Evolutionary conservation across 73 alveolate genomes (phyloP), one percentile per base, ranked within the genome.

Genomic region (Paramecium biaurelia): DNA sequence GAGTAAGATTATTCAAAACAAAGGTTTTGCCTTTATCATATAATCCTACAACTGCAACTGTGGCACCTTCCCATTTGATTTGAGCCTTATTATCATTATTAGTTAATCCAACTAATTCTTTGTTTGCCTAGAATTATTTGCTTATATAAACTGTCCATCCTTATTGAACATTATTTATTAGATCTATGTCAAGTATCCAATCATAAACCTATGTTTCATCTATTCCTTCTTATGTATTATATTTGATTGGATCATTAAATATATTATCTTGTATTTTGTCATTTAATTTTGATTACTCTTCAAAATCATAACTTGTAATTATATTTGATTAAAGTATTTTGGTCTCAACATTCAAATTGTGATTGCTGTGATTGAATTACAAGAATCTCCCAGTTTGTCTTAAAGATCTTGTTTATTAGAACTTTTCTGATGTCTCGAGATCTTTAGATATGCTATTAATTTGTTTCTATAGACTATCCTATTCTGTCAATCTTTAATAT

Each of bases 151-250:
- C 87, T 70, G 85, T 28, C 94, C 94, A 89, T 12, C 94, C 94
- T 15, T 89, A 35, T 41, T 43, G 11, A 3, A 59, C 85, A 14
- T 57, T 85, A 18, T 89, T 47, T 6, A 89, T 82, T 1, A 89
- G 63, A 43, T 89, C 94, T 8, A 89, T 89, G n/a, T 89, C 94
- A 35, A 89, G 92, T 1, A 89, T 89, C 94, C 94, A 89, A 70
- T 89, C 94, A 70, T 89, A 89, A 43, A 89, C 94, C 5, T 79
- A 43, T 18, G 90, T 79, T 24, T 38, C 70, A 79, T 79, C 90
- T 1, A 79, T 79, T 20, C 74, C 90, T 14, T 79, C 74, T 47
- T 79, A n/a, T 10, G 41, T 47, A 34, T 79, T 79, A 24, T 79
- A 79, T 79, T 42, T 42, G 10, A 79, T 57, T 20, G 74, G 90